Percentiles rank a stretch among this genome's conserved stretches.
Evolutionary conservation across 2,329 filamentous ascomycete species (phyloP).

Genomic region (Colletotrichum cereale): DNA sequence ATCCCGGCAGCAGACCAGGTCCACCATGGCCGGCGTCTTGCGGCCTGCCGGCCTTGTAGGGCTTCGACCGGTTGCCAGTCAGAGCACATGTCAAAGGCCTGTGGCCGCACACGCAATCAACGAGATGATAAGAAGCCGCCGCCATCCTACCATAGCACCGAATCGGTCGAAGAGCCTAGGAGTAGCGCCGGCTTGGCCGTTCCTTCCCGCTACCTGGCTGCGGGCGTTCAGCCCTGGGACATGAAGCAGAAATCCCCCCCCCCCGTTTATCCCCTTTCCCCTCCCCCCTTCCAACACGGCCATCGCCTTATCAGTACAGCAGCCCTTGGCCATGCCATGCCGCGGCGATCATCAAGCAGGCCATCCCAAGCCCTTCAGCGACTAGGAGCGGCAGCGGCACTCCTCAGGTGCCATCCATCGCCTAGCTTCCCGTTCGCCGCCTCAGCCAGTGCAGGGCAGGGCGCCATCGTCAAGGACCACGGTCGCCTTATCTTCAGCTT

Average conservation of each 20-base stretch:
- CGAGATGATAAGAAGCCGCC: conserved; percentile 35
- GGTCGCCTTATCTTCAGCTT: conserved; percentile 30
- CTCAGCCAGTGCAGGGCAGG: conserved; percentile 2
- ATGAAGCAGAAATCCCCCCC: not conserved
- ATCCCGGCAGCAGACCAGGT: not conserved
- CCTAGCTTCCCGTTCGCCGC: not conserved
- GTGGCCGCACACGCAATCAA: not conserved
- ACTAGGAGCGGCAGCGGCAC: conserved; percentile 19
- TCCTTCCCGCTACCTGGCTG: conserved; percentile 7
- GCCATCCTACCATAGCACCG: not conserved
- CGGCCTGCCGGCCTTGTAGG: not conserved
- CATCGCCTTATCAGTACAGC: conserved; percentile 30
- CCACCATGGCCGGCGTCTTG: not conserved
- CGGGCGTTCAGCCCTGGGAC: conserved; percentile 36
- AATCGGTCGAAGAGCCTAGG: conserved; percentile 9
- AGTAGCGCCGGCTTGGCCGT: conserved; percentile 21
- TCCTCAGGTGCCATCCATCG: conserved; percentile 5
- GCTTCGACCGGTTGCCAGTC: not conserved
- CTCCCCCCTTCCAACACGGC: not conserved
- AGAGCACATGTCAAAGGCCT: not conserved
- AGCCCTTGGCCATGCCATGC: conserved; percentile 32
- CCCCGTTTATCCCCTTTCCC: not conserved
- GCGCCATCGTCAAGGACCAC: conserved; percentile 19
- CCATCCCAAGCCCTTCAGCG: conserved; percentile 13
- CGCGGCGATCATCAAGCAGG: conserved; percentile 24